Base-by-base conservation (phyloP, 805 yeast species). In the Candida pseudoglaebosa region DNA sequence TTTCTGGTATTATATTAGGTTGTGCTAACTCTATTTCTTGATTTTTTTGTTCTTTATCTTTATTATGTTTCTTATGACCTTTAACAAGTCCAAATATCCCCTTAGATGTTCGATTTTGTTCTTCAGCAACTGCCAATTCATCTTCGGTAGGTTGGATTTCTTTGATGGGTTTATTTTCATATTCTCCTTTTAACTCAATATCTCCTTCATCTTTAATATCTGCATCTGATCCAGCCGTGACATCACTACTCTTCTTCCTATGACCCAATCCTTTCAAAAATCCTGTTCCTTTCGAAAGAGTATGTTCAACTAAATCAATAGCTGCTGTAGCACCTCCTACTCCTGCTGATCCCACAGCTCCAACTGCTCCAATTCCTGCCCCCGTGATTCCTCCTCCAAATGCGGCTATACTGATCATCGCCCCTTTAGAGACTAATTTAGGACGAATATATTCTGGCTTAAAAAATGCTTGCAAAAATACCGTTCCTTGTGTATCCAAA, bases 401-500 rank as follows among this genome's bases (percentile, higher is more conserved):
- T 24, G 62, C 67, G 36, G 64, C 50, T 15, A 73, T 75, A 39
- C 67, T 62, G 6, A 28, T 20, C 12, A 32, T 28, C 13, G 73
- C 73, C 21, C 56, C 46, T 34, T 54, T 46, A n/a, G 60, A 44
- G 5, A 61, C 65, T 32, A 82, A 57, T 35, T 63, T 61, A n/a
- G 91, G 87, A 56, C 84, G 76, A 34, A 78, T 61, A 56, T 83
- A 85, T 49, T 78, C 77, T 15, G 91, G 89, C 32, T 53, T 55
- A 60, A 84, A 85, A 1, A 66, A 60, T 3, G 77, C 81, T 32
- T 67, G 62, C 41, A 81, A 53, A 39, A 70, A 62, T n/a, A 83
- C 61, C 1, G 64, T 46, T 44, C 95, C 95, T 54, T 80, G 81
- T n/a, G 88, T 79, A 43, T 75, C 68, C 41, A 85, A 62, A 14